Evolutionary conservation across 371 early-diverging fungal genomes (phyloP), one percentile per base, ranked within the genome.

Genomic region (Mortierella sp.): DNA sequence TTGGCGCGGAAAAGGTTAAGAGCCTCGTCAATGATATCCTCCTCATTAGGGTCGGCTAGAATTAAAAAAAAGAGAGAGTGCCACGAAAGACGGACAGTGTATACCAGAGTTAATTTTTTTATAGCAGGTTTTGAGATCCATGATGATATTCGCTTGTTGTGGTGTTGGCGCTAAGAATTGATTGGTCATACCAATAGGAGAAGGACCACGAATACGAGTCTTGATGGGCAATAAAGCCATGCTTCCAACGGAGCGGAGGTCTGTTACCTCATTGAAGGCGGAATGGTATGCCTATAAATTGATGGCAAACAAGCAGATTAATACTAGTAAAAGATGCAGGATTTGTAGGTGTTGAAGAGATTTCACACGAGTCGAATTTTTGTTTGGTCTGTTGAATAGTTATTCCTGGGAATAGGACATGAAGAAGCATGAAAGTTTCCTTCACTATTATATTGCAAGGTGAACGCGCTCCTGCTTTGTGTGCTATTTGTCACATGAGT

Each of bases 1-100:
- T 99, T 99, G 73, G 98, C 96, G 45, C 97, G 93, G 87, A 96
- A 99, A 63, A 97, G 84, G 70, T 88, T 89, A 59, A 99, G 81
- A 23, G 97, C 94, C 83, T 99, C 99, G 72, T 98, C 98, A 70
- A 99, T 87, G 58, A 95, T 93, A 85, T 99, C 99, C 55, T 95
- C 93, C 9, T 83, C 83, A 57, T 80, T 75, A 6, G 89, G 78
- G 60, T 92, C 94, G 72, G 86, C 92, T 89, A 70, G 53, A 35
- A 59, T 47, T 19, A 10, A 31, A 15, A 40, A 15, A 40, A 40
- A 40, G 40, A 10, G 9, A 35, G 40, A 40, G 40, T 13, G 40
- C 15, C 15, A 40, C n/a, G 22, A n/a, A 5, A n/a, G 22, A 40
- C n/a, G 22, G 47, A 5, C n/a, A 8, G 17, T n/a, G 47, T 17